Conservation (phyloP, 2,329 filamentous ascomycete species). For the Colletotrichum higginsianum region DNA sequence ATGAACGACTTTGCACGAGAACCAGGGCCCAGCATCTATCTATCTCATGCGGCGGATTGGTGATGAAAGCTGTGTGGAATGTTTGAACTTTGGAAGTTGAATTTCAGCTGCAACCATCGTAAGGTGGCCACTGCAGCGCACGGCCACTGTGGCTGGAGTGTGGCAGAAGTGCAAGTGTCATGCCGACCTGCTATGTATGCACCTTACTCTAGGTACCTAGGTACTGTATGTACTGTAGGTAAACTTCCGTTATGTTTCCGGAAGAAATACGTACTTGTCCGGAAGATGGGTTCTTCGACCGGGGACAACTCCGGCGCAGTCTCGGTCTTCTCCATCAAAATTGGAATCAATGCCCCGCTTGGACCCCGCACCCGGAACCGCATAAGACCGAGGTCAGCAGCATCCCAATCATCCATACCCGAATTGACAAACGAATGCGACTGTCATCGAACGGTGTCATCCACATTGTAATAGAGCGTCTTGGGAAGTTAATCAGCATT, state of each 20-base stretch:
- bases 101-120: conserved; percentile 20
- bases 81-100: conserved; percentile 12
- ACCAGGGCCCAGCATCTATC: neutral
- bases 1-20: neutral
- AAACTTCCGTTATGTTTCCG: neutral
- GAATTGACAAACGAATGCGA: neutral
- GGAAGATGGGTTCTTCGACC: neutral
- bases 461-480: neutral
- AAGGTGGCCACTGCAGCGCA: conserved; percentile 26
- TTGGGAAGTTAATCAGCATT: neutral
- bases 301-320: neutral
- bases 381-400: conserved; percentile 20
- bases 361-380: conserved; percentile 22
- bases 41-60: neutral
- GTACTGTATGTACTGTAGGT: too few relatives aligned
- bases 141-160: conserved; percentile 22
- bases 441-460: neutral
- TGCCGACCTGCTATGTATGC: neutral
- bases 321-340: neutral
- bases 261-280: neutral
- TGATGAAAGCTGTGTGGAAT: conserved; percentile 14
- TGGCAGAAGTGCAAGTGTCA: conserved; percentile 20
- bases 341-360: conserved; percentile 1
- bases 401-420: neutral
- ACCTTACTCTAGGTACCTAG: too few relatives aligned